Conservation (phyloP, 2,329 filamentous ascomycete genomes). For the Stagonosporopsis cucurbitacearum region DNA sequence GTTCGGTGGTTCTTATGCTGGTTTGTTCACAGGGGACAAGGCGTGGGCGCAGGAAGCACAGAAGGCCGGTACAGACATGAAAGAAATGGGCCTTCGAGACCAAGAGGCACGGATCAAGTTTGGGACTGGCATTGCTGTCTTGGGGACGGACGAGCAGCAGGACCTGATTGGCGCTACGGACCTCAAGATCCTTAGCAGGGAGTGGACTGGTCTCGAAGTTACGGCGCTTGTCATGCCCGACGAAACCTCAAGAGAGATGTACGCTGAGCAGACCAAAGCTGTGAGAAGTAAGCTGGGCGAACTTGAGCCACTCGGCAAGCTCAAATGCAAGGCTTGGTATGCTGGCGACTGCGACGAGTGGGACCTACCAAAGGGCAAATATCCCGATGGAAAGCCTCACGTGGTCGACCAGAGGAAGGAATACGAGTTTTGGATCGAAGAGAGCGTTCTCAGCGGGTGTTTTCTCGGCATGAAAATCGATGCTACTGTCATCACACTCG, state of each 20-base stretch:
- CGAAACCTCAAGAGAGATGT: slow-evolving; percentile 55
- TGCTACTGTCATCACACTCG: slow-evolving; percentile 37
- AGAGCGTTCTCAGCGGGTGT: slow-evolving; percentile 62
- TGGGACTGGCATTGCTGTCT: slow-evolving; percentile 57
- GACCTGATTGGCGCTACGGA: slow-evolving; percentile 34
- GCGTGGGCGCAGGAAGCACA: slow-evolving; percentile 50
- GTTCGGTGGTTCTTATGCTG: slow-evolving; percentile 63
- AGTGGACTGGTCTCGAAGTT: slow-evolving; percentile 47
- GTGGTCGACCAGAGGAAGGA: slow-evolving; percentile 47
- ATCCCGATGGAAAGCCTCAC: slow-evolving; percentile 30
- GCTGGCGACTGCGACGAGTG: slow-evolving; percentile 50
- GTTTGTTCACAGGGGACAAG: slow-evolving; percentile 50
- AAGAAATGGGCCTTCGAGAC: slow-evolving; percentile 50
- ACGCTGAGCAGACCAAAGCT: slow-evolving; percentile 47
- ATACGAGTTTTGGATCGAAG: slow-evolving; percentile 71
- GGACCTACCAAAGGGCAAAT: slow-evolving; percentile 47
- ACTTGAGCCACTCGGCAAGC: slow-evolving; percentile 60
- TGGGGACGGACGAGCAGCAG: slow-evolving; percentile 53
- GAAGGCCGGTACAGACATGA: slow-evolving; percentile 24
- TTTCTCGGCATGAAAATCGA: slow-evolving; percentile 63
- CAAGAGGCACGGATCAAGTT: slow-evolving; percentile 59
- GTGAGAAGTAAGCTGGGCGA: slow-evolving; percentile 46
- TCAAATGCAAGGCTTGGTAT: slow-evolving; percentile 60
- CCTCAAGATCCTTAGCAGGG: slow-evolving; percentile 28
- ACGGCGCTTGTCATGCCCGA: slow-evolving; percentile 58